Conservation (phyloP, 2,329 filamentous ascomycete species). For the Fusarium longipes region DNA sequence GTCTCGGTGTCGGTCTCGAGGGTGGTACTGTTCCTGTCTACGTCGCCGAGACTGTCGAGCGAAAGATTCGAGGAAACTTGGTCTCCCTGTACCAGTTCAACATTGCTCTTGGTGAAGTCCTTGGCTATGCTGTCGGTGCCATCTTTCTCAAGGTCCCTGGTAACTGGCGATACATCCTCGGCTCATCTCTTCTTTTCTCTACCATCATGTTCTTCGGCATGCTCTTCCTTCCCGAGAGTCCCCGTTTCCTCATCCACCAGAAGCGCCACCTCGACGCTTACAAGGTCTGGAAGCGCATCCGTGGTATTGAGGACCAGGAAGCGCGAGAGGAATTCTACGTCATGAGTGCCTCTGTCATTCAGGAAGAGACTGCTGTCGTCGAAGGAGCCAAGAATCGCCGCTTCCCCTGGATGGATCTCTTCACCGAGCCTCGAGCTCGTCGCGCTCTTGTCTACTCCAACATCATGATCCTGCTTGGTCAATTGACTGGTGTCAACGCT, state of each 20-base stretch:
- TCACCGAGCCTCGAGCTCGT: conserved; percentile 75
- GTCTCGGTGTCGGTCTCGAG: conserved; percentile 77
- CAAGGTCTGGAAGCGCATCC: conserved; percentile 78
- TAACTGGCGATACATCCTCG: conserved; percentile 80
- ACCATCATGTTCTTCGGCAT: conserved; percentile 63
- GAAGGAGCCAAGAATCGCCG: conserved; percentile 64
- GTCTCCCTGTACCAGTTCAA: conserved; percentile 81
- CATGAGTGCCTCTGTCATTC: conserved; percentile 72
- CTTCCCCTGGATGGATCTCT: conserved; percentile 79
- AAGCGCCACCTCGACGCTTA: conserved; percentile 58
- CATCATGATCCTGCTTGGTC: conserved; percentile 76
- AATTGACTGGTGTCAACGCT: conserved; percentile 77
- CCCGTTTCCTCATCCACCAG: conserved; percentile 78
- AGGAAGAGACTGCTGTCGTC: conserved; percentile 65
- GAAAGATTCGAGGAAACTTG: conserved; percentile 74
- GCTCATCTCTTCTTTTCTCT: conserved; percentile 77
- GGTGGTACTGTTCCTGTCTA: conserved; percentile 81
- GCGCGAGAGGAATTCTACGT: conserved; percentile 76
- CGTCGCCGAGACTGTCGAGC: conserved; percentile 77
- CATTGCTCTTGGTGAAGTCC: conserved; percentile 78
- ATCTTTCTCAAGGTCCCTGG: conserved; percentile 77
- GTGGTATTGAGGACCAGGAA: conserved; percentile 67
- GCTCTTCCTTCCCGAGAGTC: conserved; percentile 77
- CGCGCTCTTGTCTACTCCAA: conserved; percentile 75
- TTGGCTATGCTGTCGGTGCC: conserved; percentile 78